phyloP scores from a whole-genome alignment of 148 eudicot species.

The Fallopia convolvulus region DNA sequence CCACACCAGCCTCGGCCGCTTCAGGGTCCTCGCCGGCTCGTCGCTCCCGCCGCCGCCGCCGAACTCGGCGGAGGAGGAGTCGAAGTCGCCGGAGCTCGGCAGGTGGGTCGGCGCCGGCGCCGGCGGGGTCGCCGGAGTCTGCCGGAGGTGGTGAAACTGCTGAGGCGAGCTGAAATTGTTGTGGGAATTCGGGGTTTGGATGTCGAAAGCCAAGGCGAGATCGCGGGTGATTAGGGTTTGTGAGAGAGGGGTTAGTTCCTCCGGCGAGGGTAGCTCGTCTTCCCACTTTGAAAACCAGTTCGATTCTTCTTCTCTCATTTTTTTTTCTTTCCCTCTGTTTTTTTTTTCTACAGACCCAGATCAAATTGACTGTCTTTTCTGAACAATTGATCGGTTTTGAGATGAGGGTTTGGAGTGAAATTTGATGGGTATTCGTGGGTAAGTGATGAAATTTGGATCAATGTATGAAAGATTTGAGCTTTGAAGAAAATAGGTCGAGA shows the following conservation, averaged over 20 bases:
- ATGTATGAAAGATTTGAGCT: not conserved
- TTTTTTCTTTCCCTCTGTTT: not conserved
- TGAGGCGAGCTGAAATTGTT: not conserved
- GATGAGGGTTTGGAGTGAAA: not conserved
- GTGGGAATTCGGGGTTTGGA: constrained; percentile 22
- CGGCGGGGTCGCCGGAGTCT: constrained; percentile 19
- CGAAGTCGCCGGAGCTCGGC: constrained; percentile 58
- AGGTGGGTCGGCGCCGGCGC: constrained; percentile 23
- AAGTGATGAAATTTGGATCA: not conserved
- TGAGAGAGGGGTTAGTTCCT: constrained; percentile 68
- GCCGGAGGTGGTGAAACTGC: constrained; percentile 2
- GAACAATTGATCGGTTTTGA: not conserved
- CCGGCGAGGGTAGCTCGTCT: constrained; percentile 45
- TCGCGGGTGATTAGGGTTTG: constrained; percentile 88
- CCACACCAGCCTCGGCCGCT: constrained; percentile 74
- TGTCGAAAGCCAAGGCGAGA: constrained; percentile 79
- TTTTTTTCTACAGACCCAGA: not conserved
- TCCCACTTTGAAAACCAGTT: constrained; percentile 95
- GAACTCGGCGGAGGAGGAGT: constrained; percentile 44
- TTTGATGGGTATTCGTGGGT: not conserved
- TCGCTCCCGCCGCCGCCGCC: constrained; percentile 36
- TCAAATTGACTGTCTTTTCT: not conserved
- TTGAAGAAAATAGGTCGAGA: not conserved
- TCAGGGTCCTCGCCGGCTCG: constrained; percentile 63
- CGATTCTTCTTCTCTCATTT: constrained; percentile 78